Base-by-base conservation (phyloP, 164 flowering plant genomes). In the Paratinospora sagittata region DNA sequence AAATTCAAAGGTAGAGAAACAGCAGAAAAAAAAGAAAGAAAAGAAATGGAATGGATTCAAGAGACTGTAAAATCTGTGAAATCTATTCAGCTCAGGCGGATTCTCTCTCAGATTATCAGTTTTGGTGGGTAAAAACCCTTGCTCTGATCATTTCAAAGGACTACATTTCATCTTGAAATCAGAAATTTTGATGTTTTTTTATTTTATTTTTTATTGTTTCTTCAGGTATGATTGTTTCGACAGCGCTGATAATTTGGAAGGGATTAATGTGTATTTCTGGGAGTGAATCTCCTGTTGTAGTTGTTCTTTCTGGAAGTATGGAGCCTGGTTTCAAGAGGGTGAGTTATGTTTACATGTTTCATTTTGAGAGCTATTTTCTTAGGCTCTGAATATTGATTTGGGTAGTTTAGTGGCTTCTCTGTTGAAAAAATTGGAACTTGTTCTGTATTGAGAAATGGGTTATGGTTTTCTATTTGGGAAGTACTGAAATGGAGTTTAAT, bases 21-120 rank as follows among this genome's bases (percentile, higher is more conserved):
- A 19, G 58, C 58, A 17, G 21, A 61, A 24, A 55, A 24, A 39
- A n/a, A 62, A 66, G 63, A 72, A 33, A 61, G 36, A 24, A 61
- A 45, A 24, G 39, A 74, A 52, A 90, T 92, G 96, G 91, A 90
- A 60, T 86, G 83, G 85, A 80, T 90, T 83, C 90, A 88, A 67
- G 91, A 90, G 33, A 77, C 79, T 37, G 61, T 86, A 26, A 90
- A 87, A 57, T 84, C 90, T 8, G 70, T 88, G 72, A 87, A 84
- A 69, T 87, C 94, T 27, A 72, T 92, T 68, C 89, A 88, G 81
- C 72, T 87, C 80, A 82, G 98, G 41, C 94, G 88, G 77, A 72
- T 86, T 66, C 82, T 92, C 71, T 76, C 86, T 2, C 98, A 90
- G 78, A 87, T 79, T 65, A 81, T 90, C 78, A 88, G 86, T 70